phyloP scores from a whole-genome alignment of 148 eudicot genomes.

The Silene latifolia region DNA sequence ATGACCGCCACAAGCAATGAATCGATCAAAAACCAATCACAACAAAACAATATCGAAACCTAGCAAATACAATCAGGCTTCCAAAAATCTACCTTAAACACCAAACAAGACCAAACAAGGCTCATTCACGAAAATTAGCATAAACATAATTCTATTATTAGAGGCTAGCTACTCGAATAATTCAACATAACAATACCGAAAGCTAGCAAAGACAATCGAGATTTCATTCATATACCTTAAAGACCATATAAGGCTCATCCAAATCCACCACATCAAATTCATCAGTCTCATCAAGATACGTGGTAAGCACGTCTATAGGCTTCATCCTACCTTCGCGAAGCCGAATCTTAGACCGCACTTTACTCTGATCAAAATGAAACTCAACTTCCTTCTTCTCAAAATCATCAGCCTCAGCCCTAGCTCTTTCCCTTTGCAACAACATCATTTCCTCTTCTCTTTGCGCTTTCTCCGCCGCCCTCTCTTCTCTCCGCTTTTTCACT shows the following conservation, averaged over 20 bases:
- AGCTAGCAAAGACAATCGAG: background rate
- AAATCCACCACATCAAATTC: constrained; percentile 80
- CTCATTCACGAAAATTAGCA: too few relatives aligned
- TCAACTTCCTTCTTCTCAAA: constrained; percentile 98
- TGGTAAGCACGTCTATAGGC: constrained; percentile 86
- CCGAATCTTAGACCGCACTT: constrained; percentile 75
- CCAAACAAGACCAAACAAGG: too few relatives aligned
- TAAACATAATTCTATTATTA: too few relatives aligned
- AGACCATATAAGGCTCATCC: constrained; percentile 80
- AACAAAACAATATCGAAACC: too few relatives aligned
- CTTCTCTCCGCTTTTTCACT: constrained; percentile 93
- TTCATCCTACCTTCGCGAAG: constrained; percentile 77
- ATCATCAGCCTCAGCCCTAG: constrained; percentile 88
- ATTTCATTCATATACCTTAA: constrained; percentile 43
- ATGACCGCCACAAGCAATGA: background rate
- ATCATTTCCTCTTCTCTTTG: constrained; percentile 93
- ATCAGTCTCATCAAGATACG: constrained; percentile 80
- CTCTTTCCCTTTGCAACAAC: constrained; percentile 78
- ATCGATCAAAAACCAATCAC: background rate
- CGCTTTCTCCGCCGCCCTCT: constrained; percentile 88
- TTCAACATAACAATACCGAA: background rate
- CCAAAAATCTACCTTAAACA: too few relatives aligned
- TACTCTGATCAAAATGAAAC: constrained; percentile 99
- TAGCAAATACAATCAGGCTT: too few relatives aligned
- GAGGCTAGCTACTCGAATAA: too few relatives aligned